Percentiles rank a stretch among this genome's conserved stretches.
These are phyloP conservation scores for Quercus variabilis DNA, from an alignment of 306 rosid genomes.

Conservation along the genomic window DNA sequence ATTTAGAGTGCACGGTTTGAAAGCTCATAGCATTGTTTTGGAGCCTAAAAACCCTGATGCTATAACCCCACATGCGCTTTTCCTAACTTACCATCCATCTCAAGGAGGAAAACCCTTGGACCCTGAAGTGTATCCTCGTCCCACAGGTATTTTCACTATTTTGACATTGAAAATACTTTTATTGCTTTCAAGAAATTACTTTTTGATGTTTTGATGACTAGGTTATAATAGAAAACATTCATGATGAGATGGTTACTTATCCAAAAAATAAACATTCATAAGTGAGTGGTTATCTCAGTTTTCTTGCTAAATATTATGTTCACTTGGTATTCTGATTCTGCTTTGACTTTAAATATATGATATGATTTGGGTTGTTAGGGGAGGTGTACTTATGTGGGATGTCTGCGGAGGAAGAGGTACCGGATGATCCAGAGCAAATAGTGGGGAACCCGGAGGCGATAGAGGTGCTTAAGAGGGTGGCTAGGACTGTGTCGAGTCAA, in stretches of 20 bases:
- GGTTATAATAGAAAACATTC: no score
- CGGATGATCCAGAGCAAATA: constrained; percentile 71
- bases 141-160: constrained; percentile 51
- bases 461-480: constrained; percentile 63
- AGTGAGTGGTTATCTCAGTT: no score
- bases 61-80: constrained; percentile 76
- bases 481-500: constrained; percentile 69
- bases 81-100: constrained; percentile 45
- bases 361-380: constrained; percentile 44
- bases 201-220: background rate
- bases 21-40: constrained; percentile 82
- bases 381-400: constrained; percentile 91
- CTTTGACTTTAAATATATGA: no score
- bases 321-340: no score
- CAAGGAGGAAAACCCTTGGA: constrained; percentile 51
- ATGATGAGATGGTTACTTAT: no score
- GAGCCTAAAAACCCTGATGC: constrained; percentile 53
- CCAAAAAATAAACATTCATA: no score
- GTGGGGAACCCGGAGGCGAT: constrained; percentile 50
- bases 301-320: no score
- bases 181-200: no score
- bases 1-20: constrained; percentile 63
- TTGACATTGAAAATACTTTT: no score
- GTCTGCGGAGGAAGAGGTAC: constrained; percentile 68
- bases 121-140: constrained; percentile 92